A percentile compares a stretch with the other conserved stretches of the same genome.
Evolutionary conservation across 192 early-diverging fungal genomes (phyloP).

Genomic region (Spinellus fusiger): DNA sequence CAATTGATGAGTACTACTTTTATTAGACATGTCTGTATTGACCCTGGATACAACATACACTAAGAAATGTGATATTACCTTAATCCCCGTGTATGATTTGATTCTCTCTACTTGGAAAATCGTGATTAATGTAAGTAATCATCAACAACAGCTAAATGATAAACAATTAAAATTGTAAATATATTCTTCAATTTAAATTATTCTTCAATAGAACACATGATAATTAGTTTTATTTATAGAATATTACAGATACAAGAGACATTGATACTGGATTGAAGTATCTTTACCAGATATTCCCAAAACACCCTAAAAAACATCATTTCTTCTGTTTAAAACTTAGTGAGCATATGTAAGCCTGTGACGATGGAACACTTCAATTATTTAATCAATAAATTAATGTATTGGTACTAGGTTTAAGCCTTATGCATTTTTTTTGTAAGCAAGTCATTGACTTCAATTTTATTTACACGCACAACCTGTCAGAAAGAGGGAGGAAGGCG

Average conservation of each 20-base stretch:
- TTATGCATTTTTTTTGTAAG: too few species aligned
- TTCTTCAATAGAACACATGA: conserved; percentile 9
- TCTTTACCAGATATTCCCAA: conserved; percentile 14
- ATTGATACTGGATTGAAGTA: conserved; percentile 9
- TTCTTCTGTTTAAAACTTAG: conserved; percentile 9
- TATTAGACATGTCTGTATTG: too few species aligned
- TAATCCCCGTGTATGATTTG: background rate
- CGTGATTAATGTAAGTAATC: conserved; percentile 7
- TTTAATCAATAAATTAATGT: conserved; percentile 6
- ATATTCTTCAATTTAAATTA: too few species aligned
- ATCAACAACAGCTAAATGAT: conserved; percentile 11
- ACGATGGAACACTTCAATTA: conserved; percentile 4
- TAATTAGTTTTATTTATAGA: conserved; percentile 5
- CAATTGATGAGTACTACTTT: too few species aligned
- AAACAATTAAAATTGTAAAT: too few species aligned
- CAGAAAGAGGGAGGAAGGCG: too few species aligned
- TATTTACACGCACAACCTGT: too few species aligned
- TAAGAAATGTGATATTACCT: conserved; percentile 7
- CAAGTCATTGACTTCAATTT: too few species aligned
- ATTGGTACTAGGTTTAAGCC: background rate
- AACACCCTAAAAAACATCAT: conserved; percentile 10
- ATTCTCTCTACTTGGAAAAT: conserved; percentile 2
- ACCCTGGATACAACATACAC: too few species aligned
- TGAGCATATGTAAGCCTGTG: conserved; percentile 11
- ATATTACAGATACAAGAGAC: conserved; percentile 2